A percentile compares a stretch with the other conserved stretches of the same genome.
phyloP scores from a whole-genome alignment of 108 stramenopile species.

The Cylindrotheca closterium region DNA sequence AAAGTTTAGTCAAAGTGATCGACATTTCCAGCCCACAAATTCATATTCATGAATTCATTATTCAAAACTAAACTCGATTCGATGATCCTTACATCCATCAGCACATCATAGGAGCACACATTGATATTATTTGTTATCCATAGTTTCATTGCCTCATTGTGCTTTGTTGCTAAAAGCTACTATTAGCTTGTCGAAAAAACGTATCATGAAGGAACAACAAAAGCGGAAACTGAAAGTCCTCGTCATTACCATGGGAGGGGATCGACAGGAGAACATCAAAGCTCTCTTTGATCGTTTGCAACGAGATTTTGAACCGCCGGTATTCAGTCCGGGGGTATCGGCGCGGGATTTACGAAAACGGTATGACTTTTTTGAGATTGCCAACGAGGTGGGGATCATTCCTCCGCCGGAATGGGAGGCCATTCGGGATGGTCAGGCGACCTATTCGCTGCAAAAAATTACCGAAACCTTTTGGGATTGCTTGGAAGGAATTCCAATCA shows the following conservation, averaged over 20 bases:
- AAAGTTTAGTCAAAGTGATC: no score
- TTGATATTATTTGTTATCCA: no score
- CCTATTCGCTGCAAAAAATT: slow-evolving; percentile 2
- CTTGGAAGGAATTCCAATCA: slow-evolving; percentile 34
- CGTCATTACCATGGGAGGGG: slow-evolving; percentile 68
- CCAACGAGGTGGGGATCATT: slow-evolving; percentile 66
- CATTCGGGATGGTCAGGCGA: slow-evolving; percentile 18
- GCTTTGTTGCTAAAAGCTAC: no score
- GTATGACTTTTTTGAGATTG: slow-evolving; percentile 43
- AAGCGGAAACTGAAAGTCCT: slow-evolving; percentile 68
- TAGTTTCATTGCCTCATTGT: no score
- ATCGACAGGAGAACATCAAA: slow-evolving; percentile 48
- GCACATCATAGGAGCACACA: no score
- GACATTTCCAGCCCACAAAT: no score
- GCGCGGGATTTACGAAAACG: slow-evolving; percentile 63
- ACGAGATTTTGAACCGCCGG: slow-evolving; percentile 62
- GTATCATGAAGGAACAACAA: no score
- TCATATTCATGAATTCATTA: no score
- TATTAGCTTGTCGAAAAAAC: no score
- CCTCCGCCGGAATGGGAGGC: slow-evolving; percentile 66
- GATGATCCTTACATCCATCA: no score
- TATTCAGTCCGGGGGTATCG: slow-evolving; percentile 74
- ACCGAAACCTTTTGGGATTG: slow-evolving; percentile 35
- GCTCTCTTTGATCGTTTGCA: slow-evolving; percentile 65
- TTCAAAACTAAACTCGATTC: no score